Conservation (phyloP, 345 rosid genomes). For the Conringia planisiliqua region DNA sequence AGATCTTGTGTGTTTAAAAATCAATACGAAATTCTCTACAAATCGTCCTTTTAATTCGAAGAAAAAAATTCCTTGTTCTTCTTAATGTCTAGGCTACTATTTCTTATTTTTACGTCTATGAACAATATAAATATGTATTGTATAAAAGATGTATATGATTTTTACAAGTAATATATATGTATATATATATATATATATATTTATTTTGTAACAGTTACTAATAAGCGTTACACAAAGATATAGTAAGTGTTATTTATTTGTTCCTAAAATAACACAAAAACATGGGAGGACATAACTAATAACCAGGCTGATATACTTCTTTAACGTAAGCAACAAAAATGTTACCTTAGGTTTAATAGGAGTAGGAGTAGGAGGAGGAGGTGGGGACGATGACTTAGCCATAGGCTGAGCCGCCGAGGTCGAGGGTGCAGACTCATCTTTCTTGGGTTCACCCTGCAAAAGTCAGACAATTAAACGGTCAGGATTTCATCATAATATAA, state of each 20-base stretch:
- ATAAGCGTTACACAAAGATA: neutral
- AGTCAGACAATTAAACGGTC: neutral
- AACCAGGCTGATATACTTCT: neutral
- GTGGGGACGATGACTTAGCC: conserved; percentile 19
- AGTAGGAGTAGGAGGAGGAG: conserved; percentile 26
- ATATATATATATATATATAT: no score
- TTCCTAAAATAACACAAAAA: neutral
- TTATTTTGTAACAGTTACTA: neutral
- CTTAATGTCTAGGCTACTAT: no score
- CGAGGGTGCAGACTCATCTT: conserved; percentile 26
- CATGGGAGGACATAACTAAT: neutral
- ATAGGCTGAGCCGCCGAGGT: conserved; percentile 28
- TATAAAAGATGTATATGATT: neutral
- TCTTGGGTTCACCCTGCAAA: conserved; percentile 23
- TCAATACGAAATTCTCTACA: neutral
- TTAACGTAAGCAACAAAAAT: no score
- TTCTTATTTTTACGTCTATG: no score
- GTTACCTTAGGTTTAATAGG: conserved; percentile 32
- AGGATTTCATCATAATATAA: neutral
- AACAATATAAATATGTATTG: no score
- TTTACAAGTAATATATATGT: neutral
- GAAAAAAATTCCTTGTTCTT: no score
- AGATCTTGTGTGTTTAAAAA: neutral
- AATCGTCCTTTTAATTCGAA: no score
- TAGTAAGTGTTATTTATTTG: neutral